A percentile compares a stretch with the other conserved stretches of the same genome.
phyloP scores from a whole-genome alignment of 495 filamentous ascomycete species.

The Daldinia concentrica region DNA sequence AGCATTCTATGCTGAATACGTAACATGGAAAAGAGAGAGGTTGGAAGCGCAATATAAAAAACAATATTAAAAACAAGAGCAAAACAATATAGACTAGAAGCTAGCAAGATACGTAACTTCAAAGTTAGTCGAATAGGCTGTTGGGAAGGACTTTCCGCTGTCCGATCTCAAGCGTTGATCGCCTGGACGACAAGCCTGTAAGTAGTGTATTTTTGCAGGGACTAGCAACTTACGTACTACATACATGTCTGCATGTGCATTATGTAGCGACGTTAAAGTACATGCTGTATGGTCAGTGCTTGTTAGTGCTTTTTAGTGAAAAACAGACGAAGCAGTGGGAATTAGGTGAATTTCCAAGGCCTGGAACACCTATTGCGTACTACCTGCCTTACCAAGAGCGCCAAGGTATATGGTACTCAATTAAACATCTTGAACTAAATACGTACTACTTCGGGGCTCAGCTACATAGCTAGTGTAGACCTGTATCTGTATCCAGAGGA shows the following conservation, averaged over 20 bases:
- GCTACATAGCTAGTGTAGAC: too few species aligned
- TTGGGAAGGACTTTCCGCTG: constrained; percentile 8
- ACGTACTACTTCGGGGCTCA: neutral
- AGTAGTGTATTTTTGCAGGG: neutral
- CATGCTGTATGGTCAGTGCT: neutral
- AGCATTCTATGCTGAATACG: constrained; percentile 1
- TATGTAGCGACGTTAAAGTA: neutral
- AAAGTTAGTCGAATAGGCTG: neutral
- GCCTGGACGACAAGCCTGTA: constrained; percentile 32
- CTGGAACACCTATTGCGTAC: neutral
- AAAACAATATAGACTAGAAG: neutral
- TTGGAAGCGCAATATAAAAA: neutral
- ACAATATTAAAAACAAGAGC: neutral
- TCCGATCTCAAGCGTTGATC: constrained; percentile 21
- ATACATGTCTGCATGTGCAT: neutral
- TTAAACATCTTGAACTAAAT: too few species aligned
- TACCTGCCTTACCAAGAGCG: too few species aligned
- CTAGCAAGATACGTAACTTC: neutral
- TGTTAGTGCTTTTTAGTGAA: neutral
- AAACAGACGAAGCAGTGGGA: too few species aligned
- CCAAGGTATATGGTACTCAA: too few species aligned
- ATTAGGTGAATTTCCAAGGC: too few species aligned
- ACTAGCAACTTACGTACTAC: constrained; percentile 6
- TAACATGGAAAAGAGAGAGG: constrained; percentile 7
- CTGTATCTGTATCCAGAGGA: neutral